A percentile compares a stretch with the other conserved stretches of the same genome.
phyloP scores from a whole-genome alignment of 2,329 filamentous ascomycete genomes.

The Clarireedia hainanense region DNA sequence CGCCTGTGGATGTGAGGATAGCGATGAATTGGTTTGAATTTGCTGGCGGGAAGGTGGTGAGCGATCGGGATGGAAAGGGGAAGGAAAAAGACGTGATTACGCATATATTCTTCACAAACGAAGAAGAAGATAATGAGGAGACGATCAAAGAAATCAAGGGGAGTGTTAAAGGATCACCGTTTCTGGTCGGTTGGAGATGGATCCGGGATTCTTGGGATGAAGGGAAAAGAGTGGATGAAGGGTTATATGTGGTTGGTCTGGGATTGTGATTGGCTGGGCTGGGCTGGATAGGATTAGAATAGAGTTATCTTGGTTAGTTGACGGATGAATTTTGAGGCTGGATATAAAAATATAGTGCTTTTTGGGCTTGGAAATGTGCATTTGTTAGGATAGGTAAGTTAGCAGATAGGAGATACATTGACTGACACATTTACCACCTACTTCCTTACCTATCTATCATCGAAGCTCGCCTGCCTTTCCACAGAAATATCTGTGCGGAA shows the following conservation, averaged over 20 bases:
- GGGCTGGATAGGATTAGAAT: no score
- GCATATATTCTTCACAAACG: conserved; percentile 57
- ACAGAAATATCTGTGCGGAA: no score
- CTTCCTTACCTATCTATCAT: no score
- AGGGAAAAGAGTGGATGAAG: conserved; percentile 72
- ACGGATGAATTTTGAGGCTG: no score
- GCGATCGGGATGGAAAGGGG: conserved; percentile 22
- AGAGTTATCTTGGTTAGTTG: no score
- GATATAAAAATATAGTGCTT: no score
- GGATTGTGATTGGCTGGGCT: no score
- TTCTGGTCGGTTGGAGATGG: conserved; percentile 66
- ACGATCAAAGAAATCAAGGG: conserved; percentile 33
- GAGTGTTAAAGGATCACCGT: conserved; percentile 42
- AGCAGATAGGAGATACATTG: no score
- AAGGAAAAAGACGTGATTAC: conserved; percentile 52
- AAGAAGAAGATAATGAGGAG: conserved; percentile 34
- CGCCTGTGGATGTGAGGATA: conserved; percentile 33
- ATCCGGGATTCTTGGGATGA: conserved; percentile 74
- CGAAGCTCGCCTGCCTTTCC: no score
- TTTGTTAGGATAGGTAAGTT: no score
- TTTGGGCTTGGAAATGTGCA: no score
- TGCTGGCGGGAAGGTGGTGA: conserved; percentile 51
- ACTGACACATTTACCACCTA: no score
- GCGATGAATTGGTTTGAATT: conserved; percentile 57
- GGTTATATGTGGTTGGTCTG: conserved; percentile 38